A percentile compares a stretch with the other conserved stretches of the same genome.
Conservation (phyloP, 2,329 filamentous ascomycete species). For the Myriosclerotinia curreyana region DNA sequence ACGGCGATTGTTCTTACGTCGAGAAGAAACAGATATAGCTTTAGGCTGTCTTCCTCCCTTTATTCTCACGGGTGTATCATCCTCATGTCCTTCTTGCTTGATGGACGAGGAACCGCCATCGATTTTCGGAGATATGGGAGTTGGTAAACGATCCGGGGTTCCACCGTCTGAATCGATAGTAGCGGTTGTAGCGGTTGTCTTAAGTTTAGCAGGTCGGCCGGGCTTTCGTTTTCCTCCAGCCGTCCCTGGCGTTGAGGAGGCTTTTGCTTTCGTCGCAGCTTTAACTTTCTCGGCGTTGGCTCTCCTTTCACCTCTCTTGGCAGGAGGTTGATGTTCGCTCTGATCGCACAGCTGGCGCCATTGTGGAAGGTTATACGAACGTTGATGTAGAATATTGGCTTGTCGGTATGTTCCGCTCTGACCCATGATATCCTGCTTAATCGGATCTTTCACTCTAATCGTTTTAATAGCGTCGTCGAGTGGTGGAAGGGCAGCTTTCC, state of each 20-base stretch:
- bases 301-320: constrained; percentile 78
- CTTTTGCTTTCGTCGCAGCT: constrained; percentile 37
- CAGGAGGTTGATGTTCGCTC: constrained; percentile 92
- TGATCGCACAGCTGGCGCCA: constrained; percentile 94
- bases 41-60: constrained; percentile 49
- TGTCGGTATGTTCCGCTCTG: constrained; percentile 94
- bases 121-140: constrained; percentile 50
- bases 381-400: constrained; percentile 92
- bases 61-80: constrained; percentile 43
- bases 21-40: constrained; percentile 71
- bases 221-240: constrained; percentile 26
- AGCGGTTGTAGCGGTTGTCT: constrained; percentile 28
- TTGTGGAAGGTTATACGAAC: constrained; percentile 93
- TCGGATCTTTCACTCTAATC: constrained; percentile 92
- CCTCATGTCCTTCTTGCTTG: constrained; percentile 43
- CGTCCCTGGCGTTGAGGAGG: constrained; percentile 24
- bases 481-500: constrained; percentile 75
- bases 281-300: constrained; percentile 43
- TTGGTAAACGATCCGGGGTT: constrained; percentile 48
- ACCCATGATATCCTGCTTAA: constrained; percentile 97
- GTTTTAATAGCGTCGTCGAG: constrained; percentile 86
- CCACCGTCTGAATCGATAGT: constrained; percentile 41
- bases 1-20: constrained; percentile 79
- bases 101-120: constrained; percentile 40
- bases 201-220: constrained; percentile 32